Base-by-base conservation (phyloP, 805 yeast species). In the Hanseniaspora lindneri region DNA sequence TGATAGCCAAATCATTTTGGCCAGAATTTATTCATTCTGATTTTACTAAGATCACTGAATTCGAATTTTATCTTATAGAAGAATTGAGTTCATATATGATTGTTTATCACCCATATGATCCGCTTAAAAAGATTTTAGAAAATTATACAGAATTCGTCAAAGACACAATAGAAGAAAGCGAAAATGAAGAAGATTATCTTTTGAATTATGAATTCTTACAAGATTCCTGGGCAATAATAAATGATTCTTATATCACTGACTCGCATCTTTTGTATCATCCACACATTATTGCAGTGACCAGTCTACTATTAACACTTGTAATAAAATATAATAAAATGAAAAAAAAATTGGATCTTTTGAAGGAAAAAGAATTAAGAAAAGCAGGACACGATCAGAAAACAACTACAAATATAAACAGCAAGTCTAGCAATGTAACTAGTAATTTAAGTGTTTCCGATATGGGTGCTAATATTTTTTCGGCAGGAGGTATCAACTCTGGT, bases 11-110 rank as follows among this genome's bases (percentile, higher is more conserved):
- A 47, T 80, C 80, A 33, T 66, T 86, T 34, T 89, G 97, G 97
- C 96, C 97, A 0, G 96, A 88, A 58, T 85, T 79, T 57, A 80
- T 89, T 32, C 94, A 96, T 0, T 86, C 83, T 51, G 97, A 89
- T 61, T 76, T 87, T 16, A 81, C 95, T 25, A 85, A 84, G 58
- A 70, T 92, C 14, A 96, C 97, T 0, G 97, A 92, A 60, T 84
- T 94, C 65, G 98, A 92, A 64, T 92, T 92, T 61, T 92, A 89
- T 60, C 63, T 92, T 39, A 79, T 92, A 17, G 96, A 87, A 57
- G 97, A 88, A 61, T 70, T 92, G 65, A 77, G 82, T 58, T 71
- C 82, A 64, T 80, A 71, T 58, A 58, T 83, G 52, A 69, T 81
- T n/a, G 70, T 82, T 2, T 84, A 82, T 58, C 92, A 82, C 59